Evolutionary conservation across 305 asterid species (phyloP).

Genomic region (Solanum hybrid): DNA sequence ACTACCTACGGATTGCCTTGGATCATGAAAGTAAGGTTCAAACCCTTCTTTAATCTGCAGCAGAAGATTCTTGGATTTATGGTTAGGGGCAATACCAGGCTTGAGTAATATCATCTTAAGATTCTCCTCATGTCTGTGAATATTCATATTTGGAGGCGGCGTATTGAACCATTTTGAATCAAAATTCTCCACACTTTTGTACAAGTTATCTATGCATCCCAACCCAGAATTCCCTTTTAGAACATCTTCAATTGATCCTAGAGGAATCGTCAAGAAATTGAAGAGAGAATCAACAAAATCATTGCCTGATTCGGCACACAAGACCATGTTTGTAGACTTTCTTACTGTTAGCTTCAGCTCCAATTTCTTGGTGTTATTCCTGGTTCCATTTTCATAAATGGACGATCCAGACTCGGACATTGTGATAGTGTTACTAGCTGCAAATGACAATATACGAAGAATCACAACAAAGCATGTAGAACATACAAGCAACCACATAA

Average conservation of each 20-base stretch:
- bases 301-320: background rate
- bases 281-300: background rate
- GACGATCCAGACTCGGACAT: background rate
- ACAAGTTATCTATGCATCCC: constrained; percentile 7
- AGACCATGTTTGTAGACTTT: background rate
- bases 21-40: background rate
- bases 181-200: background rate
- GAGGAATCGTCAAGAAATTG: background rate
- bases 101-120: background rate
- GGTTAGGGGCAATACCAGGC: background rate
- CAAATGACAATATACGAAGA: background rate
- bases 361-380: background rate
- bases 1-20: background rate
- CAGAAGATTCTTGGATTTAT: background rate
- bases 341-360: background rate
- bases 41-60: background rate
- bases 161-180: background rate
- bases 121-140: background rate
- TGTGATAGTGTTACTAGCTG: background rate
- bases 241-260: background rate
- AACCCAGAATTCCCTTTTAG: background rate
- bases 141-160: background rate
- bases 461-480: background rate
- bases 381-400: background rate
- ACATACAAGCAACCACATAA: background rate